These are phyloP conservation scores for Metarhizium guizhouense DNA, from an alignment of 2,329 filamentous ascomycete species.

Conservation along the genomic window DNA sequence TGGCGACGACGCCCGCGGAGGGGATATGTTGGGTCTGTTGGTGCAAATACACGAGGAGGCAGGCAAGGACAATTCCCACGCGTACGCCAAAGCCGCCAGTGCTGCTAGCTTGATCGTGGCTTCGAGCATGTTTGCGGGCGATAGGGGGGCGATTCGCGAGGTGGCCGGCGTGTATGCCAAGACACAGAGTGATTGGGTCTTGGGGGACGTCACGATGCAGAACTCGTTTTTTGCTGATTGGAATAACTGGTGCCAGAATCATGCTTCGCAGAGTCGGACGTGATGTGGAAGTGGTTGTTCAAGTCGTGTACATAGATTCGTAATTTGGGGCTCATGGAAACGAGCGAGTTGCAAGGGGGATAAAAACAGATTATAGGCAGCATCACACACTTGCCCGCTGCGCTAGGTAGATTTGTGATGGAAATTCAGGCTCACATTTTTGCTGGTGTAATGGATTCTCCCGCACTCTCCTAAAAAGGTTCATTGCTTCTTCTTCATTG, in stretches of 20 bases:
- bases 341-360: neutral
- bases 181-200: slow-evolving; percentile 49
- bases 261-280: slow-evolving; percentile 24
- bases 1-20: slow-evolving; percentile 22
- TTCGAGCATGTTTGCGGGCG: slow-evolving; percentile 47
- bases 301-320: neutral
- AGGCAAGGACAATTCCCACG: slow-evolving; percentile 53
- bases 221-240: slow-evolving; percentile 61
- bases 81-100: slow-evolving; percentile 68
- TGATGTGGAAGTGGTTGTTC: neutral
- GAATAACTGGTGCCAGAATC: slow-evolving; percentile 61
- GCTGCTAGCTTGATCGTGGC: slow-evolving; percentile 60
- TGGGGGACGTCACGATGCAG: slow-evolving; percentile 51
- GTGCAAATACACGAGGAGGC: slow-evolving; percentile 60
- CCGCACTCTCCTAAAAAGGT: neutral
- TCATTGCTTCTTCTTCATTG: neutral
- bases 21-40: slow-evolving; percentile 49
- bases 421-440: too few relatives aligned
- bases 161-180: slow-evolving; percentile 56
- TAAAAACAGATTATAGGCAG: neutral
- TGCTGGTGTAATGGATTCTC: too few relatives aligned
- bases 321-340: neutral
- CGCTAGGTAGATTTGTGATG: too few relatives aligned
- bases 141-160: slow-evolving; percentile 41
- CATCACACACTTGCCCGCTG: neutral